Base-by-base conservation (phyloP, 2,329 filamentous ascomycete species). In the Penicillium sp. region DNA sequence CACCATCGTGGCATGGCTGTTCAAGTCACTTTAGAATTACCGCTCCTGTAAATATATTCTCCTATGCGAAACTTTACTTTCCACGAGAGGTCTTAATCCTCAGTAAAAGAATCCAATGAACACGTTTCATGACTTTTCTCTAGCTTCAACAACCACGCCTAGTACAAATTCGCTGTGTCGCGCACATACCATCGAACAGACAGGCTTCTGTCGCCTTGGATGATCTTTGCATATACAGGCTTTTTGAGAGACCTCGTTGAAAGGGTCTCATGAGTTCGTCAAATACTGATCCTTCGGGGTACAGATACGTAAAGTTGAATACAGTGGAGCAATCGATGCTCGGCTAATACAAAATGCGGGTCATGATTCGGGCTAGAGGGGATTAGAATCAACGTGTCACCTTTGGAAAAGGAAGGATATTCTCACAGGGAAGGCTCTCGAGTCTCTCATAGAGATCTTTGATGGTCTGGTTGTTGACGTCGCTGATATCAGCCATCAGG, bases 401-500 rank as follows among this genome's bases (percentile, higher is more conserved):
- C 3, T n/a, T 8, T 29, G 10, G 25, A 42, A 32, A 23, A 49
- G 28, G 42, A 27, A n/a, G 35, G 20, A 9, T 8, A 12, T 20
- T 75, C 86, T 78, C 80, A 89, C 87, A 91, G 72, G 79, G 84
- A 55, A 96, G 78, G 51, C 80, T 81, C 70, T 97, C 90, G 33
- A 98, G 78, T 63, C 80, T 85, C 60, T 92, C 86, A 59, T 87
- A 89, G 47, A 98, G 83, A 53, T 89, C 84, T 73, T 89, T 91
- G 69, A 97, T 89, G 65, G 95, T 87, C 35, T 78, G 78, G 44
- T 82, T 80, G 64, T 87, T 83, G 61, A 97, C 89, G 55, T 87
- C 83, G 74, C 89, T 95, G 63, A 98, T 87, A 75, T 98, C 93
- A 6, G 93, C 93, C 91, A 98, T 96, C 55, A 98, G 78, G 69